Base-by-base conservation (phyloP, 2,329 filamentous ascomycete species). In the Alternaria rosae region DNA sequence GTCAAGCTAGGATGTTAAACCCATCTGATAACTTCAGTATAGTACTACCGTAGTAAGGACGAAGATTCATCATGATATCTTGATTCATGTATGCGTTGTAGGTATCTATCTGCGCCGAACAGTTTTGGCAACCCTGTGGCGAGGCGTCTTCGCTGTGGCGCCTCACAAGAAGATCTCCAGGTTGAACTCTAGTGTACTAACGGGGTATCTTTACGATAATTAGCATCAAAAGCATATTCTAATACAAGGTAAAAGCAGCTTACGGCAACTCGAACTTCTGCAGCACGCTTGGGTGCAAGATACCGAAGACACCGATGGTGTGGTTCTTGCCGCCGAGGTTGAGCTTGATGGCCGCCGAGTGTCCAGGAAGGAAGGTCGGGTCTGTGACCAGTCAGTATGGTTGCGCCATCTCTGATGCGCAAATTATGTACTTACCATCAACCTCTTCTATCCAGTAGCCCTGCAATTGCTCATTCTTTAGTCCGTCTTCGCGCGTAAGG, bases 361-460 rank as follows among this genome's bases (percentile, higher is more conserved):
- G 93, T 43, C 94, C 95, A 42, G 88, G 85, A 82, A 99, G 94
- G 85, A 97, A 99, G 43, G 94, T 97, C 2, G 91, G 85, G 76
- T 97, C 87, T 88, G 63, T 10, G 21, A 13, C 15, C 21, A 26
- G 42, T 74, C 45, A 73, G 69, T 25, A 3, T 10, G 41, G 32
- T 13, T 38, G 20, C 26, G 15, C 30, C 9, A 9, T 7, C 7
- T 9, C 13, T 23, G 55, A 15, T 21, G 8, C 8, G 8, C 28
- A 28, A 38, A 13, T 20, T 1, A 25, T 35, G 44, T 13, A 77
- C 84, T 71, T 79, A 88, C 87, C 92, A 71, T 97, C 88, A 64
- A 97, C 88, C 81, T 97, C 93, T 81, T 97, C 90, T 71, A 98
- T 95, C 91, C 92, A 98, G 83, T 99, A 99, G 20, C 90, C 89